A percentile compares a stretch with the other conserved stretches of the same genome.
Evolutionary conservation across 495 filamentous ascomycete genomes (phyloP).

Genomic region (Chaetomidium leptoderma): DNA sequence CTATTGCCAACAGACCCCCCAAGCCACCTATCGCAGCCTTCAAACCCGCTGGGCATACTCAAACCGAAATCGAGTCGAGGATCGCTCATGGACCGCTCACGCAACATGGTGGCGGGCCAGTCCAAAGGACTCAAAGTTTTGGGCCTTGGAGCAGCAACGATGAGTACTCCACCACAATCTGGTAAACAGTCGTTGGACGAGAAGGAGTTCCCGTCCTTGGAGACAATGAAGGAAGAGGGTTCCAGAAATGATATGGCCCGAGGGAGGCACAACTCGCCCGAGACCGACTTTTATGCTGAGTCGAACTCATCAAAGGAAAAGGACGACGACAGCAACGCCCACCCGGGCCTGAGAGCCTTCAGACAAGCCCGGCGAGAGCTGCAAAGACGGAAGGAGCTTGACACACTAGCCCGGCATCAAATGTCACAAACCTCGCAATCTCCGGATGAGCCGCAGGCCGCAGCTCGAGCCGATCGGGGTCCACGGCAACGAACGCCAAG

Average conservation of each 20-base stretch:
- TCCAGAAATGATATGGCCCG: conserved; percentile 46
- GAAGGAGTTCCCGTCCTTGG: conserved; percentile 26
- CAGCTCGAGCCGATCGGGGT: conserved; percentile 30
- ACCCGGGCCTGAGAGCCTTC: conserved; percentile 46
- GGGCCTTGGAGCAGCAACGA: conserved; percentile 54
- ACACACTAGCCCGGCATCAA: conserved; percentile 36
- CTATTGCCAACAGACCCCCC: conserved; percentile 40
- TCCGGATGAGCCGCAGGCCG: conserved; percentile 22
- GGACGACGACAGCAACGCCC: conserved; percentile 33
- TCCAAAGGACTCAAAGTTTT: conserved; percentile 71
- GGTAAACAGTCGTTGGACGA: conserved; percentile 32
- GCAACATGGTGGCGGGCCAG: conserved; percentile 33
- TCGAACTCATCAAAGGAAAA: conserved; percentile 17
- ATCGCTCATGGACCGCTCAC: conserved; percentile 48
- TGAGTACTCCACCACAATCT: conserved; percentile 51
- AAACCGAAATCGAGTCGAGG: conserved; percentile 64
- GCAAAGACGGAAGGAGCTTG: conserved; percentile 49
- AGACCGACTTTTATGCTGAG: conserved; percentile 21
- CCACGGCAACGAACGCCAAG: conserved; percentile 40
- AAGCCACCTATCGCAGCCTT: conserved; percentile 39
- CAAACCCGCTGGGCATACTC: conserved; percentile 63
- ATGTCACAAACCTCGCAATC: conserved; percentile 21
- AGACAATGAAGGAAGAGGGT: conserved; percentile 33
- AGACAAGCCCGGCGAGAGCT: conserved; percentile 50
- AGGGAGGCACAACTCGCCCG: conserved; percentile 25